phyloP scores from a whole-genome alignment of 148 eudicot genomes.

The Arbutus unedo region DNA sequence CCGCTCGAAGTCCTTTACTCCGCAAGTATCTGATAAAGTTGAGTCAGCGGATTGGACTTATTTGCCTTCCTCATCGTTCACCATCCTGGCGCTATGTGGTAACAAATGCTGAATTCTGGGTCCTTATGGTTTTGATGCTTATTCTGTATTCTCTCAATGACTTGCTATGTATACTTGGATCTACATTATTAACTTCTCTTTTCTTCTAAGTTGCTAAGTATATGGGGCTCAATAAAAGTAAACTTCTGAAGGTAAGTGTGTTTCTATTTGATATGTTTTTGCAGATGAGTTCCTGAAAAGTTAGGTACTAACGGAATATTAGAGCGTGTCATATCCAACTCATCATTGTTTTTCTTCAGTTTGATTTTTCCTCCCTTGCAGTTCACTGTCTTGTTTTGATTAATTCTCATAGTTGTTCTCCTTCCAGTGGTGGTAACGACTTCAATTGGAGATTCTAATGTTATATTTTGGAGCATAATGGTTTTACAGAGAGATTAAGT shows the following conservation, averaged over 20 bases:
- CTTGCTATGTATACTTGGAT: not conserved
- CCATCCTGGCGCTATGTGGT: constrained; percentile 95
- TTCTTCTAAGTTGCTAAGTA: not conserved
- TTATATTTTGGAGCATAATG: not conserved
- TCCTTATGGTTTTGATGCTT: constrained; percentile 8
- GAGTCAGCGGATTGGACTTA: constrained; percentile 80
- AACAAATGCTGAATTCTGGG: constrained; percentile 19
- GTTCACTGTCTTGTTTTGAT: not conserved
- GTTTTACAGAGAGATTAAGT: not conserved
- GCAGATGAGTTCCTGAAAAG: not conserved
- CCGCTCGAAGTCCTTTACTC: constrained; percentile 84
- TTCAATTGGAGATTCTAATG: not conserved
- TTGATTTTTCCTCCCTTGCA: not conserved
- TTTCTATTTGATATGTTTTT: constrained; percentile 8
- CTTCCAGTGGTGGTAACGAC: not conserved
- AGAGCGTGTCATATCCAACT: not conserved
- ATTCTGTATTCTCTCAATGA: constrained; percentile 5
- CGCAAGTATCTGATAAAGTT: constrained; percentile 88
- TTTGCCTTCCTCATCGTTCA: constrained; percentile 74
- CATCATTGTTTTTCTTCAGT: not conserved
- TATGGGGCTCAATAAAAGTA: not conserved
- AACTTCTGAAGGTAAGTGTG: not conserved
- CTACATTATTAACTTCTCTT: not conserved
- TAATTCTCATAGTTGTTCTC: not conserved
- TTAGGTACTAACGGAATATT: not conserved